Percentiles rank a stretch among this genome's conserved stretches.
These are phyloP conservation scores for Cercospora citrullina DNA, from an alignment of 2,329 filamentous ascomycete genomes.

Conservation along the genomic window DNA sequence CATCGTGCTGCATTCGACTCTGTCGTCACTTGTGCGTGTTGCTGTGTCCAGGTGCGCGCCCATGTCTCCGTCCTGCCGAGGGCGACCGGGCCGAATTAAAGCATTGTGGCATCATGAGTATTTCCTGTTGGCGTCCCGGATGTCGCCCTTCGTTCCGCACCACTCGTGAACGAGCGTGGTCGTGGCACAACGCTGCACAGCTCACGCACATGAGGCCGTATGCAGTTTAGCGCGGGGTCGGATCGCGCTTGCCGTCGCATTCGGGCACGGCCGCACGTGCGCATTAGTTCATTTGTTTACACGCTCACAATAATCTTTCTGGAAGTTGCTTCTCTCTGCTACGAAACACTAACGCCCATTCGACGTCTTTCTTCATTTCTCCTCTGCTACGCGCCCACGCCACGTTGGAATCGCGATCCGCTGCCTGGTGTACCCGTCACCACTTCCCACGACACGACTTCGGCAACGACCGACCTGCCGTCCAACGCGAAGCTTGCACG, in stretches of 20 bases:
- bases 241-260: conserved; percentile 1
- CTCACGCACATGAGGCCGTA: background rate
- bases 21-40: background rate
- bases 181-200: background rate
- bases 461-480: background rate
- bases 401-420: background rate
- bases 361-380: background rate
- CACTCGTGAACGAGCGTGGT: background rate
- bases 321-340: background rate
- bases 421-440: background rate
- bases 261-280: background rate
- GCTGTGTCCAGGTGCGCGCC: background rate
- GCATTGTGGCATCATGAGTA: background rate
- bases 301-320: conserved; percentile 1
- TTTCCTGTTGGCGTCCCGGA: background rate
- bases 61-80: background rate
- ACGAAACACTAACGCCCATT: background rate
- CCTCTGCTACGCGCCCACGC: background rate
- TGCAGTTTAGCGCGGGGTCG: background rate
- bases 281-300: conserved; percentile 4
- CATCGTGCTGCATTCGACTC: background rate
- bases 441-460: background rate
- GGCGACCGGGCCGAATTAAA: background rate
- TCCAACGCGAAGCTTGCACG: conserved; percentile 4
- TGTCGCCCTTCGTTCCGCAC: background rate